Evolutionary conservation across 768 basidiomycete species (phyloP).

Genomic region (Sporobolomyces phaffii): DNA sequence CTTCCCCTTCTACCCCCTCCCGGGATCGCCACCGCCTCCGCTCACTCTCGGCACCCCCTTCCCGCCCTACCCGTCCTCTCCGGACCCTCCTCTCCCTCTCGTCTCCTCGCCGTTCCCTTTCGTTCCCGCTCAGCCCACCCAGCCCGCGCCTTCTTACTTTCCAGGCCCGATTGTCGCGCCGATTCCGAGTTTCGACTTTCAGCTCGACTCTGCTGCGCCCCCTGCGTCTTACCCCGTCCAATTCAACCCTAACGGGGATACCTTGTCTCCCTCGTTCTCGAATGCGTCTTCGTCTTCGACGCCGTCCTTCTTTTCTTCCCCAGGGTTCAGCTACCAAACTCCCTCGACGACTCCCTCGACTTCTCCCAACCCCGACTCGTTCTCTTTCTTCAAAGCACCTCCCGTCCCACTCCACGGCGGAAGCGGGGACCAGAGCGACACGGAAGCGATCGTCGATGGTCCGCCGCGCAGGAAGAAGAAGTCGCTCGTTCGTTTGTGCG

Average conservation of each 20-base stretch:
- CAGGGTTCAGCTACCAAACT: background rate
- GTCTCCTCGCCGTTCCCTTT: too few species aligned
- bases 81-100: too few species aligned
- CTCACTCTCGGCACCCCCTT: background rate
- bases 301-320: background rate
- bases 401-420: too few species aligned
- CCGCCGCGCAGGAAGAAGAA: background rate
- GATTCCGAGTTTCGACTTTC: background rate
- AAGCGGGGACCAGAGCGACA: too few species aligned
- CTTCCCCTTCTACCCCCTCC: background rate
- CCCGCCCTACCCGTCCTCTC: too few species aligned
- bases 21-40: background rate
- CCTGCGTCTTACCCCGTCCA: background rate
- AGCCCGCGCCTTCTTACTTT: background rate
- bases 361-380: background rate
- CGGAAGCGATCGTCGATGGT: background rate
- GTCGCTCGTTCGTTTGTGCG: background rate
- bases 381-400: background rate
- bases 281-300: background rate
- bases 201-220: background rate
- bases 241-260: background rate
- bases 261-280: background rate
- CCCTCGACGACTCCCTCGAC: slow-evolving; percentile 2
- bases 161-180: background rate
- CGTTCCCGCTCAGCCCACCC: background rate